Evolutionary conservation across 2,329 filamentous ascomycete genomes (phyloP).

Genomic region (Metarhizium rileyi): DNA sequence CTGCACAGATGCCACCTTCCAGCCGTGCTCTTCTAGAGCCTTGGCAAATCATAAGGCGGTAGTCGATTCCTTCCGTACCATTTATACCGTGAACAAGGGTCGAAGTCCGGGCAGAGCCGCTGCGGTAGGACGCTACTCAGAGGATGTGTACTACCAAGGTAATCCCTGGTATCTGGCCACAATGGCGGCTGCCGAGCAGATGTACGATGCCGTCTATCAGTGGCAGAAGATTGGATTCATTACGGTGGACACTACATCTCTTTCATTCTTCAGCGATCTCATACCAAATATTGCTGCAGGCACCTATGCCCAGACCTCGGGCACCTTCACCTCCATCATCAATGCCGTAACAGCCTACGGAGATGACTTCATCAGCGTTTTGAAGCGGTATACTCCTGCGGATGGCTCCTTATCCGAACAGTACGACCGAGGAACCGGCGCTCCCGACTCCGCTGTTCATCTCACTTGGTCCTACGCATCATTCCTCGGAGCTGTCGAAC

Average conservation of each 20-base stretch:
- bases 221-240: constrained; percentile 58
- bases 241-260: constrained; percentile 52
- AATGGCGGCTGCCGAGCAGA: constrained; percentile 67
- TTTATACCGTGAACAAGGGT: constrained; percentile 59
- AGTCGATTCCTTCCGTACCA: constrained; percentile 66
- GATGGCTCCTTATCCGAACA: constrained; percentile 60
- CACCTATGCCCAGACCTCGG: constrained; percentile 44
- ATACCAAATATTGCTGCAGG: constrained; percentile 48
- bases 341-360: constrained; percentile 48
- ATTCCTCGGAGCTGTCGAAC: constrained; percentile 48
- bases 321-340: constrained; percentile 44
- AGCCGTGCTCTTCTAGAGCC: constrained; percentile 61
- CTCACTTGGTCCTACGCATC: constrained; percentile 66
- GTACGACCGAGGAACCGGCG: constrained; percentile 41
- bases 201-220: constrained; percentile 66
- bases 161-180: constrained; percentile 78
- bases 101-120: constrained; percentile 49
- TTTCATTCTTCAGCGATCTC: constrained; percentile 63
- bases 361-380: constrained; percentile 49
- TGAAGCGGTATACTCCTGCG: constrained; percentile 48
- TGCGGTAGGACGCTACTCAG: constrained; percentile 57
- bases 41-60: constrained; percentile 69
- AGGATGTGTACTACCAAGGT: constrained; percentile 66
- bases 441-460: constrained; percentile 51
- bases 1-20: constrained; percentile 64